Conservation (phyloP, 805 yeast genomes). For the Pichia californica region DNA sequence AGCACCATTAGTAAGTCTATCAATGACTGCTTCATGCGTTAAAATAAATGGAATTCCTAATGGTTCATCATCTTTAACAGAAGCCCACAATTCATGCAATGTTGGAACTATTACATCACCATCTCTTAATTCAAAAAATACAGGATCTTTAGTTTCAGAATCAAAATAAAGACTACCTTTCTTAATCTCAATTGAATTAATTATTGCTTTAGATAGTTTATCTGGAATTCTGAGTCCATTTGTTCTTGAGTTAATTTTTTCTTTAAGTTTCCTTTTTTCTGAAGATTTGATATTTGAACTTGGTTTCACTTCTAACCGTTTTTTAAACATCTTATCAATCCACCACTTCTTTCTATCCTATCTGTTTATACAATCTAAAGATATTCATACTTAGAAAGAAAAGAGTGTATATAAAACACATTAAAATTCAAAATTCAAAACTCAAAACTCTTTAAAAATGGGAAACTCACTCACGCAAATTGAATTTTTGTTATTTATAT, state of each 20-base stretch:
- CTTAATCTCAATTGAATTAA: conserved; percentile 42
- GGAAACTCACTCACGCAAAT: too few relatives aligned
- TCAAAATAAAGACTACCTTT: conserved; percentile 63
- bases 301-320: conserved; percentile 58
- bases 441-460: too few relatives aligned
- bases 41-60: conserved; percentile 48
- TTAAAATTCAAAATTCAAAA: too few relatives aligned
- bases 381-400: too few relatives aligned
- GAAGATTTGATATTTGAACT: conserved; percentile 75
- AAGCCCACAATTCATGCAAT: conserved; percentile 62
- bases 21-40: conserved; percentile 72
- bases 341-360: too few relatives aligned
- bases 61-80: conserved; percentile 13
- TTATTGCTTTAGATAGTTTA: conserved; percentile 57
- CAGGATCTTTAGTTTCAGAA: conserved; percentile 50
- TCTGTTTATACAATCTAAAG: too few relatives aligned
- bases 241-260: conserved; percentile 14
- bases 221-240: conserved; percentile 38
- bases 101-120: conserved; percentile 54
- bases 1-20: conserved; percentile 70
- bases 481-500: too few relatives aligned
- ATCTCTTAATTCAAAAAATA: conserved; percentile 60
- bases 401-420: too few relatives aligned
- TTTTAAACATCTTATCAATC: conserved; percentile 50
- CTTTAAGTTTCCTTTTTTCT: conserved; percentile 57